phyloP scores from a whole-genome alignment of 495 filamentous ascomycete genomes.

The Parmelia sp. region DNA sequence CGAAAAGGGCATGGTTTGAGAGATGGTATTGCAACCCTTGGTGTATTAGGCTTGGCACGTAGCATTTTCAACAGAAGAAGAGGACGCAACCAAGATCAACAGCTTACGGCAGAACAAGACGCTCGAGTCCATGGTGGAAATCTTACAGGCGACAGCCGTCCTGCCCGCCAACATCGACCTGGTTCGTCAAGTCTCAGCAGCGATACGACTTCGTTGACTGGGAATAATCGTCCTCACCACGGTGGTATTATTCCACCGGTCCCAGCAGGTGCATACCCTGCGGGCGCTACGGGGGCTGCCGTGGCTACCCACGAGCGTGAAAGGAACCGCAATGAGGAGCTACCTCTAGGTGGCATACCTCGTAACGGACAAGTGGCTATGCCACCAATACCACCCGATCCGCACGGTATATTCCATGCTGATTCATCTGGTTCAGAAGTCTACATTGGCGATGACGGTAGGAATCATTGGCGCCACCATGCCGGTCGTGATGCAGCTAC shows the following conservation, averaged over 20 bases:
- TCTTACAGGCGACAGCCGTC: conserved; percentile 56
- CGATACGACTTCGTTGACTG: conserved; percentile 43
- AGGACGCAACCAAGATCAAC: conserved; percentile 56
- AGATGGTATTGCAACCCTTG: conserved; percentile 62
- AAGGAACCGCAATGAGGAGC: conserved; percentile 14
- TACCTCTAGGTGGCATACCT: conserved; percentile 22
- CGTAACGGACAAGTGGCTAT: conserved; percentile 26
- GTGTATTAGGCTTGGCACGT: conserved; percentile 56
- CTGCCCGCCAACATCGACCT: conserved; percentile 47
- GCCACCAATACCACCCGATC: conserved; percentile 43
- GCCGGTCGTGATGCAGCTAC: conserved; percentile 32
- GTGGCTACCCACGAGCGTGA: conserved; percentile 11
- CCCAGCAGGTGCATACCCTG: conserved; percentile 34
- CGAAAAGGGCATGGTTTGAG: conserved; percentile 45
- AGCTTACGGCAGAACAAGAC: conserved; percentile 58
- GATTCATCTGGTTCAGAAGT: conserved; percentile 54
- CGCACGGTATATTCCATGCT: conserved; percentile 50
- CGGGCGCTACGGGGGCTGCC: conserved; percentile 31
- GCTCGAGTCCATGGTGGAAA: conserved; percentile 48
- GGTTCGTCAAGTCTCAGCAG: conserved; percentile 41
- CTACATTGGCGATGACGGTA: conserved; percentile 45
- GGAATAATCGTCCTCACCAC: conserved; percentile 28
- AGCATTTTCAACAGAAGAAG: conserved; percentile 58
- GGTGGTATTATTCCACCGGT: conserved; percentile 33
- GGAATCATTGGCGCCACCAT: conserved; percentile 41